Evolutionary conservation across 2,329 filamentous ascomycete species (phyloP), one percentile per base, ranked within the genome.

Genomic region (Arthrobotrys musiformis): DNA sequence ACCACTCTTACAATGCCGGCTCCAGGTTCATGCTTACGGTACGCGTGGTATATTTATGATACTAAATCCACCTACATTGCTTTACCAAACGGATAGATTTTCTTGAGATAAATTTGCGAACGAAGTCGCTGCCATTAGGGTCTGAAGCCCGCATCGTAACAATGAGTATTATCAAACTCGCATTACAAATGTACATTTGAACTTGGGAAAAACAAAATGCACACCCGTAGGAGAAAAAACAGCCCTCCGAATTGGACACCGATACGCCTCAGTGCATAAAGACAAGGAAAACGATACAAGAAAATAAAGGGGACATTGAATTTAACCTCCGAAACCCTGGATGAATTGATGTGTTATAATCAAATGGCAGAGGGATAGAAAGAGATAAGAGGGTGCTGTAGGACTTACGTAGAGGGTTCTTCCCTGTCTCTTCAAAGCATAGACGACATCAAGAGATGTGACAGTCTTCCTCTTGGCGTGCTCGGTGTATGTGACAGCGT

Each of bases 391-490:
- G 24, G 15, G 19, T 15, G 15, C 4, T 37, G 17, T 15, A 13
- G 2, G 33, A 61, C 72, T 60, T 70, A 76, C 89, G 85, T 90
- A 90, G 46, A 90, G 88, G 81, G 89, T 90, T 79, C 87, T 87
- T 83, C 89, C 89, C 85, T 90, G 89, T 83, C 89, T 86, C 87
- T 90, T 89, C 80, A 89, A 85, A 70, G 87, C 87, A 81, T 89
- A 89, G 83, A 90, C 88, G 40, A 90, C 88, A 81, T 90, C 88
- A 79, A 90, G 87, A 3, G 88, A 89, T 56, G 89, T 92, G 84
- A 92, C 90, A 11, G 90, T 92, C 90, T 92, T 92, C 56, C 90
- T 89, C 89, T 92, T 92, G 85, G 90, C 90, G 86, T 92, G 90
- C 86, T 92, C 90, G 63, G 90, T 92, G 86, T 92, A 92, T 83